Conservation (phyloP, 495 filamentous ascomycete species). For the Cercophora scortea region DNA sequence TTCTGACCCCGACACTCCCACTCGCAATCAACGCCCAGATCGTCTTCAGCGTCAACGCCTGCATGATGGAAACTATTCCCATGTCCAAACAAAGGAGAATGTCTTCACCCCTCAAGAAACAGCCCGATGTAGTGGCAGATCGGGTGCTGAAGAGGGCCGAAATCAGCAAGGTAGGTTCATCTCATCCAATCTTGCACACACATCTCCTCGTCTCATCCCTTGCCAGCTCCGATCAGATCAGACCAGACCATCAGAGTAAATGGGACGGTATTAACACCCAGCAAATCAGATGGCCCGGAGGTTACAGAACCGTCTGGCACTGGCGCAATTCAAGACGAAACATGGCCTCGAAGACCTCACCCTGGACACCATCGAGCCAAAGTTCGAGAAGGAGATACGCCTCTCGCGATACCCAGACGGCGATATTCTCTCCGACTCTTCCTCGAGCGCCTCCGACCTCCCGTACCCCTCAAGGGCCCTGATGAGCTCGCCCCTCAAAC, state of each 20-base stretch:
- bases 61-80: conserved; percentile 3
- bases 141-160: conserved; percentile 65
- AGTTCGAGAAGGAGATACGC: conserved; percentile 63
- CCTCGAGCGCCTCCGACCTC: conserved; percentile 60
- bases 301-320: conserved; percentile 84
- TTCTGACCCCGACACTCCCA: conserved; percentile 13
- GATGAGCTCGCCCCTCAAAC: conserved; percentile 58
- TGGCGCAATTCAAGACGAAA: conserved; percentile 94
- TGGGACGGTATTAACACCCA: too few relatives aligned
- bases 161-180: conserved; percentile 67
- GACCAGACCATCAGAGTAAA: too few relatives aligned
- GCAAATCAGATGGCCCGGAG: conserved; percentile 72
- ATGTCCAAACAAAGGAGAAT: conserved; percentile 31
- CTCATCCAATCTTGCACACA: neutral
- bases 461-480: conserved; percentile 44
- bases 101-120: conserved; percentile 49
- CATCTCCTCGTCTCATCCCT: too few relatives aligned
- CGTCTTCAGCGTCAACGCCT: conserved; percentile 10
- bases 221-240: too few relatives aligned
- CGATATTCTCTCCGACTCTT: conserved; percentile 69
- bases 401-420: conserved; percentile 55
- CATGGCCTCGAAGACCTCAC: conserved; percentile 78
- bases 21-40: conserved; percentile 10
- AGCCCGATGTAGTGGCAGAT: conserved; percentile 59
- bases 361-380: conserved; percentile 66